Percentiles rank a stretch among this genome's conserved stretches.
Conservation (phyloP, 108 stramenopile species). For the Pseudonitzschia pungens region DNA sequence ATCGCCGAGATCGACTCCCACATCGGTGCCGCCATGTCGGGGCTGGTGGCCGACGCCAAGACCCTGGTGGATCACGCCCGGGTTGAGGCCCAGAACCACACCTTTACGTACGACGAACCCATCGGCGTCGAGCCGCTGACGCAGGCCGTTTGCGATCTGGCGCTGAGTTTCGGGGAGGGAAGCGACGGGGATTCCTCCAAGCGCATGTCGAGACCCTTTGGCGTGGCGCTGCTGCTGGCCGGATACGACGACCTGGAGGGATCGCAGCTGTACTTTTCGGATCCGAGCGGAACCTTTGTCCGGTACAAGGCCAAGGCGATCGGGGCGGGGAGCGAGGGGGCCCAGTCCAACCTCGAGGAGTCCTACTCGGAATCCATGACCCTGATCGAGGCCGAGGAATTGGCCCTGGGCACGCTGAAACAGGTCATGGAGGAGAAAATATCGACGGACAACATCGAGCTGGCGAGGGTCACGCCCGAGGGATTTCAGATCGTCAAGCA, state of each 20-base stretch:
- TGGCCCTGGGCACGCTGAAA: slow-evolving; percentile 92
- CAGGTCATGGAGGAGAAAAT: slow-evolving; percentile 99
- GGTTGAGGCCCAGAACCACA: slow-evolving; percentile 99
- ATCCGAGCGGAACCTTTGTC: slow-evolving; percentile 97
- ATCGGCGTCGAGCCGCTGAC: slow-evolving; percentile 98
- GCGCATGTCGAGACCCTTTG: slow-evolving; percentile 98
- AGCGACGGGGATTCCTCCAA: slow-evolving; percentile 85
- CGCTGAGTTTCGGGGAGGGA: slow-evolving; percentile 97
- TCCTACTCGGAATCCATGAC: slow-evolving; percentile 93
- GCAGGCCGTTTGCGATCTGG: slow-evolving; percentile 98
- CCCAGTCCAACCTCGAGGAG: slow-evolving; percentile 94
- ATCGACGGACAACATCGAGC: slow-evolving; percentile 92
- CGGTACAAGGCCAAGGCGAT: slow-evolving; percentile 99
- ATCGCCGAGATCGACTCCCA: slow-evolving; percentile 97
- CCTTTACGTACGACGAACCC: slow-evolving; percentile 98
- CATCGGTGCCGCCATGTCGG: slow-evolving; percentile 97
- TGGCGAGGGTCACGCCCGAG: slow-evolving; percentile 90
- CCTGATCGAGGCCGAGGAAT: slow-evolving; percentile 91
- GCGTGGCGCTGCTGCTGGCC: slow-evolving; percentile 97
- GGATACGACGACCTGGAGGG: slow-evolving; percentile 93
- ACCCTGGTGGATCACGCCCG: slow-evolving; percentile 99
- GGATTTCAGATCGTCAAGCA: slow-evolving; percentile 87
- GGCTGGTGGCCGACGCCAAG: slow-evolving; percentile 95
- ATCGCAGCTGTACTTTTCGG: slow-evolving; percentile 97
- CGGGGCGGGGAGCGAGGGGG: slow-evolving; percentile 96